Evolutionary conservation across 129 eudicot genomes (phyloP), one percentile per base, ranked within the genome.

Genomic region (Lactuca sativa): DNA sequence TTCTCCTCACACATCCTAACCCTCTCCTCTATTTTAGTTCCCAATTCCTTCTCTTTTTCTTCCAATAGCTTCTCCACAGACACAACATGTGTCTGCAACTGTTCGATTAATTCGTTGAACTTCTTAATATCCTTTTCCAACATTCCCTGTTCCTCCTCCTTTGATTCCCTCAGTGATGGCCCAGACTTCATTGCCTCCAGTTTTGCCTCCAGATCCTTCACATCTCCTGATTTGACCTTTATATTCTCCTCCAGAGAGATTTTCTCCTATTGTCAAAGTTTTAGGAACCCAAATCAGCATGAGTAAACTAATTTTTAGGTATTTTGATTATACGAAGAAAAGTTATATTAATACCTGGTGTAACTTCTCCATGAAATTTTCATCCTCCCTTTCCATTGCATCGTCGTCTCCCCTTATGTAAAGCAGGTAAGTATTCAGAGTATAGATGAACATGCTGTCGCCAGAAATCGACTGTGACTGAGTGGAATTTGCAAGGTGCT

Each of bases 391-490:
- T 7, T 79, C 92, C 68, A 85, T 71, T 0, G 81, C 58, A 52
- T 87, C 86, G 60, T 92, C 98, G 12, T 89, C 92, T 10, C 98
- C 98, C 21, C 77, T 63, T 32, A 93, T 86, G 68, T 41, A 93
- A 43, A 59, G 76, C 79, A 75, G 44, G 59, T 93, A 89, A 58
- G 85, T 70, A 36, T 62, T 69, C 67, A 77, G 11, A 11, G 80
- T 61, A 49, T 86, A 83, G 36, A n/a, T 40, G 30, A 77, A 77
- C 76, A 77, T 62, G 5, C 25, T 44, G 8, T 78, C 62, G 1
- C 51, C 78, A 34, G 48, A 69, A 57, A 51, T 32, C 7, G 81
- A 43, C 9, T 38, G 40, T 9, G 59, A 30, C 11, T 52, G 72
- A 4, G 76, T 14, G 0, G 83, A 63, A 56, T 73, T 77, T n/a